Evolutionary conservation across 176 grass and related monocot genomes (phyloP), one percentile per base, ranked within the genome.

Genomic region (Hsuehochloa calcarea): DNA sequence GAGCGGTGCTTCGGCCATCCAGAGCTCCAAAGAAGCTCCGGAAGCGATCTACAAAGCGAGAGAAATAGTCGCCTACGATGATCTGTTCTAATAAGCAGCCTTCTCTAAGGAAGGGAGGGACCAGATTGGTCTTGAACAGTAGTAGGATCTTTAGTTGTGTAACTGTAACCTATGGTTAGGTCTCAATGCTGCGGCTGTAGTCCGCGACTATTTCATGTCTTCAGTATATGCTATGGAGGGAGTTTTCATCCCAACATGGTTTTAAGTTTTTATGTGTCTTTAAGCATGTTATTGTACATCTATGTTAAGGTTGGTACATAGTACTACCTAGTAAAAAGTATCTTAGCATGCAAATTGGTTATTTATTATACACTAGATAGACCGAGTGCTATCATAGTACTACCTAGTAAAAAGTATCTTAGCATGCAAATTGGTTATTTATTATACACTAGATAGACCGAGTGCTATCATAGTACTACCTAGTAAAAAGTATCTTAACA

Each of bases 41-140:
- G 74, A 87, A 74, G 65, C 59, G 13, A 23, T 74, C 63, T 79
- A 65, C 39, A 87, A 86, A 62, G 72, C 83, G 0, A 88, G 95
- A 49, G 95, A 97, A 80, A 91, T 97, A 65, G 74, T 97, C 34
- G 95, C 88, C 51, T 97, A 97, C 61, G 95, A 97, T 88, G 92
- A 97, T 89, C 88, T 97, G 19, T 94, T 97, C 81, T 94, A 83
- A 89, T 74, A 47, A n/a, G n/a, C 37, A 39, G 29, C 43, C 60
- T 61, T 84, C 14, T 38, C 16, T 68, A 77, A 11, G 62, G 51
- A 41, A 43, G 60, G 49, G 66, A 86, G 73, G 23, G 17, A 23
- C 65, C 68, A 59, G 47, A 6, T 29, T 79, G 59, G 49, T 17
- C 56, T 40, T 83, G 80, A 79, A 67, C 35, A 73, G 73, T 83